A percentile compares a stretch with the other conserved stretches of the same genome.
phyloP scores from a whole-genome alignment of 208 protist species.

The Leishmania guyanensis region DNA sequence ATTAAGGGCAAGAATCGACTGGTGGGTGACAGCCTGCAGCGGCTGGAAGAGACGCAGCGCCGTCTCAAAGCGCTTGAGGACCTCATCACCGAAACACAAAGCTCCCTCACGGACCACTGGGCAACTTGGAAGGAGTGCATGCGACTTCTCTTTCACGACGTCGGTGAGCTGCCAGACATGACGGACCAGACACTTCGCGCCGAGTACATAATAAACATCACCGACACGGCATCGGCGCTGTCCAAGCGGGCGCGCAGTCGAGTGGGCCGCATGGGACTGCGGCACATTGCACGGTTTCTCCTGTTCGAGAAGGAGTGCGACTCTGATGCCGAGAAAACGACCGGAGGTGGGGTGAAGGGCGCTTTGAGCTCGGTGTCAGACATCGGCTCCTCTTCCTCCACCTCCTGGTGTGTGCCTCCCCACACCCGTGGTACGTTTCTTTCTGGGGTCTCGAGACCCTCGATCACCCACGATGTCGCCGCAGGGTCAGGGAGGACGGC shows the following conservation, averaged over 20 bases:
- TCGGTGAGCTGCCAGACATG: conserved; percentile 36
- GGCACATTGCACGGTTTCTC: conserved; percentile 61
- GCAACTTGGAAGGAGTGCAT: conserved; percentile 61
- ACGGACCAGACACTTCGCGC: conserved; percentile 32
- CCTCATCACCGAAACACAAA: conserved; percentile 58
- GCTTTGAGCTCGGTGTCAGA: background rate
- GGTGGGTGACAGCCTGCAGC: conserved; percentile 43
- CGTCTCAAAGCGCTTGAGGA: conserved; percentile 50
- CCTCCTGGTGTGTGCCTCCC: background rate
- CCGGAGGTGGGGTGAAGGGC: background rate
- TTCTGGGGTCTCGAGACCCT: background rate
- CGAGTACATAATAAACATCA: conserved; percentile 72
- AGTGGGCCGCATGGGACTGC: conserved; percentile 53
- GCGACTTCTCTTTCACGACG: conserved; percentile 65
- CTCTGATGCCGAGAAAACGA: conserved; percentile 1
- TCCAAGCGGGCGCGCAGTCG: conserved; percentile 56
- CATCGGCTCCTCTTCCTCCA: background rate
- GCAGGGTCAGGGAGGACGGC: background rate
- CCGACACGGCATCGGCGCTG: conserved; percentile 70
- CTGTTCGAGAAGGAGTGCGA: conserved; percentile 31
- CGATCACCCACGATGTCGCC: background rate
- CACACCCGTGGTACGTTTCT: background rate
- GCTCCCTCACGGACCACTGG: conserved; percentile 73
- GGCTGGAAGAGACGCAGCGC: conserved; percentile 44
- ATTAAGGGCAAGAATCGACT: conserved; percentile 73